Evolutionary conservation across 2,329 filamentous ascomycete genomes (phyloP).

Genomic region (Exophiala sp.): DNA sequence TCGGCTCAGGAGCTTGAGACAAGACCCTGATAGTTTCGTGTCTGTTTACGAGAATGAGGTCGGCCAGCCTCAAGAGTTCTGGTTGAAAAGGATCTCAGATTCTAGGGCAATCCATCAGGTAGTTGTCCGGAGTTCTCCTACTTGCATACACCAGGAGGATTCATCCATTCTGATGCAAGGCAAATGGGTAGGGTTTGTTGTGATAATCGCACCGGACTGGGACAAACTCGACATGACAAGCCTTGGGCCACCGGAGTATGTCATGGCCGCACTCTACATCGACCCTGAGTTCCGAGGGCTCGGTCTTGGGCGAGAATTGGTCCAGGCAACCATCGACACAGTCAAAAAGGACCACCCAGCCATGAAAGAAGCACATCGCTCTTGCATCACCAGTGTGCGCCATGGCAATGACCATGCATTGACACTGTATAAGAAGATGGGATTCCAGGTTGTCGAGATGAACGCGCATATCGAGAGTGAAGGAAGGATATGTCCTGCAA

Average conservation of each 20-base stretch:
- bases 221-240: background rate
- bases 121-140: conserved; percentile 18
- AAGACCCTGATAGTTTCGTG: conserved; percentile 31
- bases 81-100: conserved; percentile 31
- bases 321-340: conserved; percentile 17
- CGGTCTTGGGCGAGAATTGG: conserved; percentile 18
- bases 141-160: background rate
- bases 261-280: conserved; percentile 20
- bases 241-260: conserved; percentile 4
- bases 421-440: conserved; percentile 19
- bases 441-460: conserved; percentile 17
- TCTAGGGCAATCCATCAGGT: conserved; percentile 30
- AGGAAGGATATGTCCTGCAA: conserved; percentile 12
- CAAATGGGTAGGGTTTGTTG: conserved; percentile 33
- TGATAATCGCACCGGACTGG: conserved; percentile 28
- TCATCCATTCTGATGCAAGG: conserved; percentile 10
- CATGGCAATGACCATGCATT: conserved; percentile 23
- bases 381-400: conserved; percentile 8
- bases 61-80: conserved; percentile 28
- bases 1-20: conserved; percentile 30
- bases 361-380: background rate
- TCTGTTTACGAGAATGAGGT: conserved; percentile 32
- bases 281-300: conserved; percentile 14
- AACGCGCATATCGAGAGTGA: conserved; percentile 17
- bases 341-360: conserved; percentile 1